phyloP scores from a whole-genome alignment of 2,329 filamentous ascomycete species.

The Fusarium algeriense region DNA sequence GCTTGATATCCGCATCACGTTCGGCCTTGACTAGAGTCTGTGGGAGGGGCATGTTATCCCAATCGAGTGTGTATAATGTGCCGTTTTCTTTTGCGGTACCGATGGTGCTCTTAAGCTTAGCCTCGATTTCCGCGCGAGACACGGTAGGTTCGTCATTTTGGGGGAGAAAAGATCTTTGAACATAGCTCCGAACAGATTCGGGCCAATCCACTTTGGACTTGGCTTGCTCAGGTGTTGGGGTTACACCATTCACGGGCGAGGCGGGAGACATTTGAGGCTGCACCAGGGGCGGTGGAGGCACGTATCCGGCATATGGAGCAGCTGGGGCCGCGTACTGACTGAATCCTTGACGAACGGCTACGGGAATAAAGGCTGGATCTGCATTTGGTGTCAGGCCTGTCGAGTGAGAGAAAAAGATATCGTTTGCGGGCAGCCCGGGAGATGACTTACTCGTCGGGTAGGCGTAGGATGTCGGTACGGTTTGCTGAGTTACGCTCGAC shows the following conservation, averaged over 20 bases:
- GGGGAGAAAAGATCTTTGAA: conserved; percentile 86
- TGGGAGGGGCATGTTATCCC: conserved; percentile 85
- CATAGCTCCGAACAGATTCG: conserved; percentile 84
- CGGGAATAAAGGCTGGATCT: conserved; percentile 70
- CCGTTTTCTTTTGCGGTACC: conserved; percentile 81
- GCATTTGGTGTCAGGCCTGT: conserved; percentile 43
- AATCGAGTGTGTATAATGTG: conserved; percentile 80
- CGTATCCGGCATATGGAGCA: conserved; percentile 51
- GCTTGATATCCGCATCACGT: conserved; percentile 64
- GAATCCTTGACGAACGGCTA: conserved; percentile 72
- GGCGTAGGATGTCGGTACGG: conserved; percentile 52
- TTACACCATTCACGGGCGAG: conserved; percentile 46
- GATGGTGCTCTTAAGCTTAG: conserved; percentile 87
- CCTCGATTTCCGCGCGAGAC: conserved; percentile 78
- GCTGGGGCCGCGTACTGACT: conserved; percentile 58
- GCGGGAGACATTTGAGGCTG: conserved; percentile 44
- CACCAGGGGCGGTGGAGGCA: conserved; percentile 46
- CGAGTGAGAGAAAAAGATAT: background rate
- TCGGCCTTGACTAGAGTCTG: conserved; percentile 85
- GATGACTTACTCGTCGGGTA: conserved; percentile 55
- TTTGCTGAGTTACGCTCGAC: conserved; percentile 57
- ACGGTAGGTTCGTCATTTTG: conserved; percentile 75
- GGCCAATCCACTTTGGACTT: conserved; percentile 82
- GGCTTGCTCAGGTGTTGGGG: conserved; percentile 50
- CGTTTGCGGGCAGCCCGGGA: background rate